Percentiles rank a stretch among this genome's conserved stretches.
phyloP scores from a whole-genome alignment of 768 basidiomycete species.

The Tricholoma hemisulphureum region DNA sequence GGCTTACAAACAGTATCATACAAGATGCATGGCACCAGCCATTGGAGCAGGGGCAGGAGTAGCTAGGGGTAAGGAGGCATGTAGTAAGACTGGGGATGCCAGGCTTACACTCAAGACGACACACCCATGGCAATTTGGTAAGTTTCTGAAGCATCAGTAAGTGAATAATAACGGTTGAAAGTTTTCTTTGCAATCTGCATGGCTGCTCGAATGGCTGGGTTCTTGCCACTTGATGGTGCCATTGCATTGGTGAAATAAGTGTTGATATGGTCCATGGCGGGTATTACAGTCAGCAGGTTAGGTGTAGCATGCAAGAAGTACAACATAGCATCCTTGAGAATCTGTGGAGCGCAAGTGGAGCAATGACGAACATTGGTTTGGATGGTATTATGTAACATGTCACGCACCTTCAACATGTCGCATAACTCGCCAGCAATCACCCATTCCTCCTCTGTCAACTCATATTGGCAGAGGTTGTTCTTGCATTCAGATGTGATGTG shows the following conservation, averaged over 20 bases:
- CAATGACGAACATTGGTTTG: too few species aligned
- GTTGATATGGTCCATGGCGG: conserved; percentile 26
- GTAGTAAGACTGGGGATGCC: too few species aligned
- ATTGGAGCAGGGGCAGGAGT: too few species aligned
- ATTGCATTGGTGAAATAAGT: conserved; percentile 1
- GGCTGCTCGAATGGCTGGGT: conserved; percentile 22
- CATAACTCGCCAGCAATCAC: background rate
- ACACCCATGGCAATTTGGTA: conserved; percentile 39
- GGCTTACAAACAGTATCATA: too few species aligned
- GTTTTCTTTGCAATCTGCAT: conserved; percentile 24
- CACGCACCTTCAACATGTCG: background rate
- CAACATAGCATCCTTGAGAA: conserved; percentile 33
- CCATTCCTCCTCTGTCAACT: background rate
- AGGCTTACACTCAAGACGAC: too few species aligned
- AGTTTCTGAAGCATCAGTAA: conserved; percentile 30
- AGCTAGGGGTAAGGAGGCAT: too few species aligned
- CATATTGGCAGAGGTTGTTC: background rate
- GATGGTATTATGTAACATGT: background rate
- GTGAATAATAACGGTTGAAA: conserved; percentile 31
- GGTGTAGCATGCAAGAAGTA: conserved; percentile 34
- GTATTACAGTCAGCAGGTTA: conserved; percentile 34
- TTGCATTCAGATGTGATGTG: background rate
- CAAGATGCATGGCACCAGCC: too few species aligned
- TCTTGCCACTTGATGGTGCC: background rate
- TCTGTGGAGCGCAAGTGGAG: conserved; percentile 20